Evolutionary conservation across 2,329 filamentous ascomycete genomes (phyloP), one percentile per base, ranked within the genome.

Genomic region (Colletotrichum chrysophilum): DNA sequence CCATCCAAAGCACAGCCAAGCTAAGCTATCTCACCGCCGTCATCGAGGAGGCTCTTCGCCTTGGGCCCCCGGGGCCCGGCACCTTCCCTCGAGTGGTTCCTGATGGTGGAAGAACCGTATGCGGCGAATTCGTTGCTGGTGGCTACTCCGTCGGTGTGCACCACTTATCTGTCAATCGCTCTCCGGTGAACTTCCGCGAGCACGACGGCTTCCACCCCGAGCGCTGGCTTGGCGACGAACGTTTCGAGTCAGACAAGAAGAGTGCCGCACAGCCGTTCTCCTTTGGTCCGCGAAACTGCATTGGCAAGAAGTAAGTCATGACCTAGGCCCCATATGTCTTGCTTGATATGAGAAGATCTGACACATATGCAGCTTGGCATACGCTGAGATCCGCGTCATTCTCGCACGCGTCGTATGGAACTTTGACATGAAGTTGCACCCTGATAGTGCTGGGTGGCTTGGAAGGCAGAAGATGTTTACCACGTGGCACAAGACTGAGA

Each of bases 241-340:
- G 66, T 14, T 76, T 70, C 14, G 70, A 69, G 18, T 76, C 74
- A 13, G 74, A 91, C 76, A 84, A 83, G 38, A 82, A 82, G 58
- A 85, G 86, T 1, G 85, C 84, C 3, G 82, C 88, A 65, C 86
- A 89, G 79, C 86, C 89, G 1, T 90, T 91, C 73, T 85, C 85
- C 3, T 67, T 87, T 4, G 88, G 89, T 0, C 86, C 89, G 7
- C 81, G 89, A 3, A 88, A 89, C 61, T 90, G 89, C 74, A 83
- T 90, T 28, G 89, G 89, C 3, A 83, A 83, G 75, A 89, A 89
- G 87, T 88, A 80, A 80, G 87, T 82, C 1, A 5, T 14, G n/a
- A 10, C 7, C 13, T 16, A 7, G 16, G 5, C 7, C 4, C 21
- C 12, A 5, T 6, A 13, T 12, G 8, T 24, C 7, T 6, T 9